A percentile compares a stretch with the other conserved stretches of the same genome.
Conservation (phyloP, 2,329 filamentous ascomycete genomes). For the Alternaria sp. region DNA sequence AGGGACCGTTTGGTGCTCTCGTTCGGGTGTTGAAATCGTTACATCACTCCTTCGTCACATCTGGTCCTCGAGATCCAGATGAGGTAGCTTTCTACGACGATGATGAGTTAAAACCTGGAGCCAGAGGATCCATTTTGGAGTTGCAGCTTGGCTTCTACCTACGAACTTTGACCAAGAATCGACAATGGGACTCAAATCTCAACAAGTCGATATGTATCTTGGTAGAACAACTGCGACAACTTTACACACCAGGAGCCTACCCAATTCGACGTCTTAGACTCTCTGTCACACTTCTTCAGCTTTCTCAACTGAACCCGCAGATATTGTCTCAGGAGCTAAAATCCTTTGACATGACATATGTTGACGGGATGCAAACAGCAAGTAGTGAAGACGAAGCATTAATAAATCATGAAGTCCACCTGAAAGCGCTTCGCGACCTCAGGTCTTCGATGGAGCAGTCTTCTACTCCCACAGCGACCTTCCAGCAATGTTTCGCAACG, state of each 20-base stretch:
- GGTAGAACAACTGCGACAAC: conserved; percentile 31
- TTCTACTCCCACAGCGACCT: conserved; percentile 28
- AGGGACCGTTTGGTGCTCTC: conserved; percentile 61
- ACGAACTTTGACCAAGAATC: conserved; percentile 42
- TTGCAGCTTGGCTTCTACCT: conserved; percentile 51
- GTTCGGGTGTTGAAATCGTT: conserved; percentile 68
- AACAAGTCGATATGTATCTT: conserved; percentile 37
- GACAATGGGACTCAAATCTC: conserved; percentile 42
- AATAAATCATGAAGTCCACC: conserved; percentile 45
- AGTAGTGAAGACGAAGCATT: conserved; percentile 47
- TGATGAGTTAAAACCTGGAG: conserved; percentile 31
- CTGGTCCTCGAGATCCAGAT: conserved; percentile 58
- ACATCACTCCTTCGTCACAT: conserved; percentile 60
- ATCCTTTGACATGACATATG: conserved; percentile 1
- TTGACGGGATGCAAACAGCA: conserved; percentile 3
- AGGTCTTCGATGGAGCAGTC: conserved; percentile 54
- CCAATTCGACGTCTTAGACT: conserved; percentile 48
- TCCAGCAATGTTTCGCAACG: conserved; percentile 44
- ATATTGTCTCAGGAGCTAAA: conserved; percentile 53
- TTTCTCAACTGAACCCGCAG: conserved; percentile 67
- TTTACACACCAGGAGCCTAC: conserved; percentile 41
- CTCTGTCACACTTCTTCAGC: conserved; percentile 38
- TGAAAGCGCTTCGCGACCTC: conserved; percentile 52
- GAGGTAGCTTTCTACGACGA: conserved; percentile 58
- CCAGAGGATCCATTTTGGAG: conserved; percentile 54